Conservation (phyloP, 208 protist genomes). For the Acanthamoeba divionensis region DNA sequence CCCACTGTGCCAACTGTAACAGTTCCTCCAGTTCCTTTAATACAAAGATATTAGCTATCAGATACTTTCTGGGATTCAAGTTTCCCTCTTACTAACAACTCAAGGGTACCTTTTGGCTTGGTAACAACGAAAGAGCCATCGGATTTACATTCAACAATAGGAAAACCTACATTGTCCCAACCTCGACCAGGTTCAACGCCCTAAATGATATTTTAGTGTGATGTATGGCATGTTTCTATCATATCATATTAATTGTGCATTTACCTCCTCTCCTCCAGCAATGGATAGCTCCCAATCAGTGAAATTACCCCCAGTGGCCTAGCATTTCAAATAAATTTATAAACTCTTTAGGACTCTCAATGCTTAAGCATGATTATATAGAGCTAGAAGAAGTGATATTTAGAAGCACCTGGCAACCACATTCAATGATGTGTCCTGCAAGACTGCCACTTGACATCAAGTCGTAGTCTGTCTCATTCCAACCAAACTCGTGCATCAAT, state of each 20-base stretch:
- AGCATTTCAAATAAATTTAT: not conserved
- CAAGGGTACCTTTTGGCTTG: conserved; percentile 43
- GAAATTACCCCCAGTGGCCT: conserved; percentile 62
- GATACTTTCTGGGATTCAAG: not conserved
- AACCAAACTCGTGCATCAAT: conserved; percentile 65
- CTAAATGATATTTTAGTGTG: not conserved
- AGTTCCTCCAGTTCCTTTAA: conserved; percentile 58
- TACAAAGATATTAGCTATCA: not conserved
- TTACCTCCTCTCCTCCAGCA: not conserved
- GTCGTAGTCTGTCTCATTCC: conserved; percentile 62
- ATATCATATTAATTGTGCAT: not conserved
- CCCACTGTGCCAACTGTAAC: conserved; percentile 52
- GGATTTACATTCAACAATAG: conserved; percentile 54
- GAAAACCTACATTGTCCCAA: conserved; percentile 66
- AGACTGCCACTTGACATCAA: conserved; percentile 57
- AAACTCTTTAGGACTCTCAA: too few species aligned
- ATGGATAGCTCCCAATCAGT: conserved; percentile 58
- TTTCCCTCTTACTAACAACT: not conserved
- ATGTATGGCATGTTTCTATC: too few species aligned
- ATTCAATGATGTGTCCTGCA: conserved; percentile 70
- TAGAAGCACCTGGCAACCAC: conserved; percentile 56
- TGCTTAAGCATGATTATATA: not conserved
- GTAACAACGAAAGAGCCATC: conserved; percentile 65
- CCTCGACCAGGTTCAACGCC: not conserved
- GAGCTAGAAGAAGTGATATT: not conserved